Evolutionary conservation across 768 basidiomycete genomes (phyloP), one percentile per base, ranked within the genome.

Genomic region (Boletus pseudopeckii): DNA sequence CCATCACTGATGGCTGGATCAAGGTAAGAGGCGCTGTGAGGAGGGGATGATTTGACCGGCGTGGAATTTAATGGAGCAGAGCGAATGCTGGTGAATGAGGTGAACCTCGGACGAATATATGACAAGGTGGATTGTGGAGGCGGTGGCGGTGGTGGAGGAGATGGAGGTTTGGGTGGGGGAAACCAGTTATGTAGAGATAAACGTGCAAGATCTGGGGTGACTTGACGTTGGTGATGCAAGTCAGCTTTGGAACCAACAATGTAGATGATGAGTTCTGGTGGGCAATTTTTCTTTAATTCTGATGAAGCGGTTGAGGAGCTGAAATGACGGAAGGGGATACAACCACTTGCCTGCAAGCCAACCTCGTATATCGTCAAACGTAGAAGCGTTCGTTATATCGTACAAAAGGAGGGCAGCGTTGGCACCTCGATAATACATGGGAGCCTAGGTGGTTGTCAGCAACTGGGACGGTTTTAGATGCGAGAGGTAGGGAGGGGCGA

Each of bases 361-460:
- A 59, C 90, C 88, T 60, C 86, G 82, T 63, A 97, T 83, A 70
- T 95, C 94, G 57, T 92, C 85, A 75, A 98, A 93, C 26, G 89
- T 88, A 52, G 86, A 77, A 54, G 81, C 80, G 73, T 91, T 92
- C 66, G 95, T 95, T 62, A 96, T 92, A 78, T 98, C 94, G 75
- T 98, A 98, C 69, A 96, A 80, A 62, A 97, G 79, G 58, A 98
- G 81, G 36, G 94, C 94, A 60, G 93, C 94, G 68, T 95, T 90
- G 64, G 94, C 91, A 69, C 92, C 92, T 74, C 92, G 85, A 80
- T 95, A 95, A 77, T 95, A 96, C 87, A 96, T 93, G 61, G 91
- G 92, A 63, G 93, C 93, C 92, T 92, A 63, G 45, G 42, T 42
- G 42, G 33, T 43, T 42, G 53, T 64, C 50, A 59, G 62, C 43